Percentiles rank a stretch among this genome's conserved stretches.
Evolutionary conservation across 352 stramenopile species (phyloP).

Genomic region (Globisporangium cystogenes): DNA sequence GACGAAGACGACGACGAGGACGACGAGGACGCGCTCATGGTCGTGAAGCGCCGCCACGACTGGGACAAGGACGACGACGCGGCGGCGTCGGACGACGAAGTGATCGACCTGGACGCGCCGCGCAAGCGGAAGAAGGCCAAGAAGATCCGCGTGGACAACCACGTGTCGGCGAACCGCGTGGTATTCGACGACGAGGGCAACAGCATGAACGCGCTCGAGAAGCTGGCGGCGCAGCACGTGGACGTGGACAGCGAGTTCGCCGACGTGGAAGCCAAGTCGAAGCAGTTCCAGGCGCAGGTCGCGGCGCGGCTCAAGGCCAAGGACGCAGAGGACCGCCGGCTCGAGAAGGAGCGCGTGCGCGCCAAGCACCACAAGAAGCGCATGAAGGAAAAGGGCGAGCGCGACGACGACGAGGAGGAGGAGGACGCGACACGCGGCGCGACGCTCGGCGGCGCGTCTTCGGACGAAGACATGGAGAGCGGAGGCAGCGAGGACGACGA

Average conservation of each 20-base stretch:
- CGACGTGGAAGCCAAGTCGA: conserved; percentile 59
- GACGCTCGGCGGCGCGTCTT: conserved; percentile 22
- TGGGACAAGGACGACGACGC: conserved; percentile 48
- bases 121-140: conserved; percentile 77
- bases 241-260: conserved; percentile 37
- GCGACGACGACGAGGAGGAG: conserved; percentile 37
- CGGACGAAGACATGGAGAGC: conserved; percentile 30
- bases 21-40: conserved; percentile 62
- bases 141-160: conserved; percentile 76
- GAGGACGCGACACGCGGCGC: conserved; percentile 14
- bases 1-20: conserved; percentile 16
- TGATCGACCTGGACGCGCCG: conserved; percentile 54
- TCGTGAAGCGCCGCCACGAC: conserved; percentile 90
- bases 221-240: conserved; percentile 39
- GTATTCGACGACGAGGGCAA: conserved; percentile 96
- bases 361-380: conserved; percentile 89
- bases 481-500: conserved; percentile 29
- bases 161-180: conserved; percentile 70
- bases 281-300: conserved; percentile 60
- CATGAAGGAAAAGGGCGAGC: conserved; percentile 77
- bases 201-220: conserved; percentile 51
- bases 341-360: conserved; percentile 85
- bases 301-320: conserved; percentile 67
- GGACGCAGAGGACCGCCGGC: conserved; percentile 64
- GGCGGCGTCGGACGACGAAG: conserved; percentile 36